Percentiles rank a stretch among this genome's conserved stretches.
phyloP scores from a whole-genome alignment of 2,329 filamentous ascomycete species.

The Colletotrichum caudatum region DNA sequence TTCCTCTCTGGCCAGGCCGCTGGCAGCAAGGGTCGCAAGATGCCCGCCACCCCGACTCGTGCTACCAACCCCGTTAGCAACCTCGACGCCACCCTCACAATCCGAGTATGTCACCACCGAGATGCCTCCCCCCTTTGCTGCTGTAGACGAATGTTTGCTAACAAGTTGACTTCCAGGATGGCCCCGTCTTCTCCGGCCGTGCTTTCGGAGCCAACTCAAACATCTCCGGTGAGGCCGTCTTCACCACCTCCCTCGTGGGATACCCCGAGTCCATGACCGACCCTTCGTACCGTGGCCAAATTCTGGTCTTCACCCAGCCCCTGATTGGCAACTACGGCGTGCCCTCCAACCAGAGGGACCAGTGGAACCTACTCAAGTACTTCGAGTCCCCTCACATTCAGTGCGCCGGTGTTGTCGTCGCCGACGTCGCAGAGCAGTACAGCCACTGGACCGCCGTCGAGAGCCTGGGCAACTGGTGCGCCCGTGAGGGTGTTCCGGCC shows the following conservation, averaged over 20 bases:
- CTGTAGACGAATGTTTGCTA: conserved; percentile 34
- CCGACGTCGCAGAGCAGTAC: conserved; percentile 92
- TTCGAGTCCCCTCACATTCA: conserved; percentile 99
- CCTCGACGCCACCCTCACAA: conserved; percentile 92
- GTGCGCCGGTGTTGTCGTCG: conserved; percentile 94
- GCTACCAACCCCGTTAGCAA: conserved; percentile 75
- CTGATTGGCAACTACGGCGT: conserved; percentile 99
- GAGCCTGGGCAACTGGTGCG: conserved; percentile 93
- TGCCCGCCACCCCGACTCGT: conserved; percentile 68
- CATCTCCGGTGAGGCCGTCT: conserved; percentile 97
- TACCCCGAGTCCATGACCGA: conserved; percentile 97
- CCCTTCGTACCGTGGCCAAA: conserved; percentile 91
- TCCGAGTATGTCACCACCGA: conserved; percentile 72
- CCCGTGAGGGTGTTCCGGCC: conserved; percentile 93
- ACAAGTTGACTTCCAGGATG: conserved; percentile 69
- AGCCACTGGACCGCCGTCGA: conserved; percentile 99
- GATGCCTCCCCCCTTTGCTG: conserved; percentile 2
- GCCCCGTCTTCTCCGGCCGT: conserved; percentile 94
- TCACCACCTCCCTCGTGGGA: conserved; percentile 96
- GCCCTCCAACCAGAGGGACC: conserved; percentile 84
- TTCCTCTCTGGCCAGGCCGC: conserved; percentile 58
- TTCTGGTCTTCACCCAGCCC: conserved; percentile 97
- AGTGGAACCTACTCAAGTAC: conserved; percentile 93
- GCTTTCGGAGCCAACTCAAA: conserved; percentile 97
- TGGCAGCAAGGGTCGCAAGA: conserved; percentile 76